These are phyloP conservation scores for Hypomyces rosellus DNA, from an alignment of 2,329 filamentous ascomycete genomes.

Conservation along the genomic window DNA sequence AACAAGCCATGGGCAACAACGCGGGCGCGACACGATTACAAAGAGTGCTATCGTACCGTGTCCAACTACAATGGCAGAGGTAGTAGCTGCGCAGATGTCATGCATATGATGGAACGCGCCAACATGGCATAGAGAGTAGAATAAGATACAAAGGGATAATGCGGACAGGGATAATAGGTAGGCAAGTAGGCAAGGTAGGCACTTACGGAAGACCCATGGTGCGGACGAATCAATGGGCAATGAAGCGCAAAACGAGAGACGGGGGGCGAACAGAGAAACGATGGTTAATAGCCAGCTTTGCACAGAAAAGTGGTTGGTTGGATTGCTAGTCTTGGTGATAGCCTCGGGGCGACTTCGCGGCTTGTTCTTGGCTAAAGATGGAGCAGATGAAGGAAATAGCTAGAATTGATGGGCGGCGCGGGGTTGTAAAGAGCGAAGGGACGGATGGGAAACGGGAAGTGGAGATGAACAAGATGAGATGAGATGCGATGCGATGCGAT, in stretches of 20 bases:
- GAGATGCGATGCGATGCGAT: not conserved
- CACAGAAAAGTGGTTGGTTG: not conserved
- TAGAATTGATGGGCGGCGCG: not conserved
- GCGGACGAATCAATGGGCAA: not conserved
- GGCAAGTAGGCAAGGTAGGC: not conserved
- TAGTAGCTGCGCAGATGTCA: not conserved
- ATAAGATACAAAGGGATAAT: not conserved
- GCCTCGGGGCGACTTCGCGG: not conserved
- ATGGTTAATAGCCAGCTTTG: not conserved
- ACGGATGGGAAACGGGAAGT: not conserved
- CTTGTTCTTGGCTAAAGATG: not conserved
- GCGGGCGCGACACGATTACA: not conserved
- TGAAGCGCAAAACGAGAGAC: not conserved
- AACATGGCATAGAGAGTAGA: not conserved
- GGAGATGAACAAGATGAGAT: not conserved
- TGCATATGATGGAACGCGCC: not conserved
- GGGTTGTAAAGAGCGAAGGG: not conserved
- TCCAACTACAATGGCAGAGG: not conserved
- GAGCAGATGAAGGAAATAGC: not conserved
- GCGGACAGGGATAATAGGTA: not conserved
- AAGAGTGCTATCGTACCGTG: not conserved
- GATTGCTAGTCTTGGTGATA: not conserved
- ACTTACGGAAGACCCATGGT: slow-evolving; percentile 13
- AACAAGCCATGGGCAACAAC: not conserved
- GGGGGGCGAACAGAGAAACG: not conserved